Evolutionary conservation across 345 rosid species (phyloP).

Genomic region (Clausena lansium): DNA sequence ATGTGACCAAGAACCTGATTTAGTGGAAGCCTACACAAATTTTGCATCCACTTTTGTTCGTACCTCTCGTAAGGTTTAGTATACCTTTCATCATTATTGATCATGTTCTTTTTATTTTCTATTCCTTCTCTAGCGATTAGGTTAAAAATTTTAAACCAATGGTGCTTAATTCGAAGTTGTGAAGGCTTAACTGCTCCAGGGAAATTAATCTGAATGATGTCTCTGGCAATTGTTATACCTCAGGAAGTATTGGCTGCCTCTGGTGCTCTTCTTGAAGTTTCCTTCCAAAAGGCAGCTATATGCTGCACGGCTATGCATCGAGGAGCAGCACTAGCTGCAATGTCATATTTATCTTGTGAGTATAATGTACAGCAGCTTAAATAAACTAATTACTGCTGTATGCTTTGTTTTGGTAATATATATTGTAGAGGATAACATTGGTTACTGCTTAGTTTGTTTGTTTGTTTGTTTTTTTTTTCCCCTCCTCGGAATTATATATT

Average conservation of each 20-base stretch:
- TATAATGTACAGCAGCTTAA: not conserved
- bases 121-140: not conserved
- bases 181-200: not conserved
- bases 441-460: no score
- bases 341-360: constrained; percentile 92
- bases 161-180: not conserved
- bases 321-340: constrained; percentile 92
- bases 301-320: constrained; percentile 99
- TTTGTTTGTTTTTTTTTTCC: not conserved
- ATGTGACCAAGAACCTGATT: constrained; percentile 98
- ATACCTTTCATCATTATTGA: constrained; percentile 11
- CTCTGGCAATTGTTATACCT: constrained; percentile 15
- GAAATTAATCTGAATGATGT: constrained; percentile 11
- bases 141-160: no score
- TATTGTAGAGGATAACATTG: not conserved
- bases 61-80: constrained; percentile 71
- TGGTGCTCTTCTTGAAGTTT: constrained; percentile 76
- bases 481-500: not conserved
- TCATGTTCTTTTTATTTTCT: constrained; percentile 5
- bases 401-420: not conserved
- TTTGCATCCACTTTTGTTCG: constrained; percentile 79
- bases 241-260: constrained; percentile 80
- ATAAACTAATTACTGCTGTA: not conserved
- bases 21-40: constrained; percentile 91
- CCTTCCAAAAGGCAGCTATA: constrained; percentile 96